Percentiles rank a stretch among this genome's conserved stretches.
Conservation (phyloP, 1,284 basidiomycete species). For the Meripilus lineatus region DNA sequence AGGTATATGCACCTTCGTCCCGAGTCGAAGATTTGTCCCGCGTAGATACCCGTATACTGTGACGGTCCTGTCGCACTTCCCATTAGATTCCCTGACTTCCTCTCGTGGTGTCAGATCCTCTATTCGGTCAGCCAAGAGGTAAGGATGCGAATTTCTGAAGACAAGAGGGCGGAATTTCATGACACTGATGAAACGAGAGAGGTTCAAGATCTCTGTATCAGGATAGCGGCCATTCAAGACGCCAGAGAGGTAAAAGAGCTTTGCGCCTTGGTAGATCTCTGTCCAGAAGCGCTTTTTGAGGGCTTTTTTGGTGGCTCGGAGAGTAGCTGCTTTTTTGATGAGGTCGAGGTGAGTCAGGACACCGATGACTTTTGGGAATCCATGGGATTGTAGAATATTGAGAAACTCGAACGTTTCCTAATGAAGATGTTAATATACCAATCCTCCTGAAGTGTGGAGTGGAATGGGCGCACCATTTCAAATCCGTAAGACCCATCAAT, state of each 20-base stretch:
- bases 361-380: conserved; percentile 98
- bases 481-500: conserved; percentile 98
- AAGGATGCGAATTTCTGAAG: conserved; percentile 94
- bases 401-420: conserved; percentile 99
- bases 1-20: conserved; percentile 91
- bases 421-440: not conserved
- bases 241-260: conserved; percentile 97
- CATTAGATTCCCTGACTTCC: conserved; percentile 68
- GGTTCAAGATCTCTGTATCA: conserved; percentile 93
- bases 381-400: conserved; percentile 95
- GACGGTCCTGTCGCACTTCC: conserved; percentile 87
- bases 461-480: conserved; percentile 76
- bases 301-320: conserved; percentile 90
- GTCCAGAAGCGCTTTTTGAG: conserved; percentile 99
- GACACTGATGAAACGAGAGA: conserved; percentile 93
- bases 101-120: conserved; percentile 95
- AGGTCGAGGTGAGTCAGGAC: conserved; percentile 96
- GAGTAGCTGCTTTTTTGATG: conserved; percentile 87
- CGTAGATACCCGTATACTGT: conserved; percentile 95
- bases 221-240: conserved; percentile 98
- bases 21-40: conserved; percentile 81
- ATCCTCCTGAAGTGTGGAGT: not conserved
- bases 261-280: conserved; percentile 98
- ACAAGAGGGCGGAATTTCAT: conserved; percentile 99
- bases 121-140: conserved; percentile 93